These are phyloP conservation scores for Penicillium thymicola DNA, from an alignment of 2,329 filamentous ascomycete species.

Conservation along the genomic window DNA sequence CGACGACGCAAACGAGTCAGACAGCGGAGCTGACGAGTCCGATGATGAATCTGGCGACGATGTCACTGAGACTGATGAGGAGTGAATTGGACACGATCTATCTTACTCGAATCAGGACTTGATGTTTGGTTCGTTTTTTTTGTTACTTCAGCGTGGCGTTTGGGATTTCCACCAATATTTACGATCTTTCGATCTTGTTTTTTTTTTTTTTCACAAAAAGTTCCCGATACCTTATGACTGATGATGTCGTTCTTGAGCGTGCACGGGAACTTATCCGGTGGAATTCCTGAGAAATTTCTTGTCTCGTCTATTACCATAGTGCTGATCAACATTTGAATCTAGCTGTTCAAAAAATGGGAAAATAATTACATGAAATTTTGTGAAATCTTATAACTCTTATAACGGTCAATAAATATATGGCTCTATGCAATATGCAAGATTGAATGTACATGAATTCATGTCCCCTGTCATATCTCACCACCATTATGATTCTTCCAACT, in stretches of 20 bases:
- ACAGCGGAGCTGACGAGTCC: constrained; percentile 36
- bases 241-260: constrained; percentile 16
- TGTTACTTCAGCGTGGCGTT: constrained; percentile 29
- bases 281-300: background rate
- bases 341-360: constrained; percentile 1
- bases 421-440: background rate
- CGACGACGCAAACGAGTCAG: constrained; percentile 55
- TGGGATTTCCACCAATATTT: constrained; percentile 13
- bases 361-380: constrained; percentile 1
- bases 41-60: constrained; percentile 40
- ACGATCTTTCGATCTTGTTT: constrained; percentile 8
- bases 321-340: background rate
- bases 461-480: background rate
- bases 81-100: constrained; percentile 18
- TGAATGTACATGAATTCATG: background rate
- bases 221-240: constrained; percentile 19
- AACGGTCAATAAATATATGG: background rate
- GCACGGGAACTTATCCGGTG: constrained; percentile 1
- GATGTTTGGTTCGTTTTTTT: constrained; percentile 8
- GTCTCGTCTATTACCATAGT: background rate
- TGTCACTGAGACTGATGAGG: constrained; percentile 45
- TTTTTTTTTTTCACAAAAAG: constrained; percentile 11
- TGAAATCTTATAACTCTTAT: background rate
- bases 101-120: constrained; percentile 2
- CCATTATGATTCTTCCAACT: constrained; percentile 11